Base-by-base conservation (phyloP, 345 rosid species). In the Laguncularia racemosa region DNA sequence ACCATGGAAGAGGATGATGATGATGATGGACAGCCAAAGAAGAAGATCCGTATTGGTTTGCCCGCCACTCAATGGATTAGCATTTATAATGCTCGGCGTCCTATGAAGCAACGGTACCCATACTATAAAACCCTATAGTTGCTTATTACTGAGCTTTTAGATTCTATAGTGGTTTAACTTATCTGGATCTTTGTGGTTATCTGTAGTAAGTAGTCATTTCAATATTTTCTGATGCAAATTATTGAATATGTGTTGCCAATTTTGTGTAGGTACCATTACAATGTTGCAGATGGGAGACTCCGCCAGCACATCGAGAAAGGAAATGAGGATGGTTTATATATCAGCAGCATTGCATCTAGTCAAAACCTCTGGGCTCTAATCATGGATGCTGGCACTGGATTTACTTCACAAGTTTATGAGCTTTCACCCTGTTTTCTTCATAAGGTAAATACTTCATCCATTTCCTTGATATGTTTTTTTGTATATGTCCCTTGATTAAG, bases 61-160 rank as follows among this genome's bases (percentile, higher is more conserved):
- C 77, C 87, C 18, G 80, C 84, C 53, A 69, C 80, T n/a, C 87
- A 82, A 23, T 79, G 87, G 87, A 74, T 76, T 51, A 76, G 75
- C 4, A 70, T 76, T 53, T 76, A 82, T 51, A 78, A 65, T 66
- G 75, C 80, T 2, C 68, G 75, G 55, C 63, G 68, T 67, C 76
- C 87, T 46, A 82, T 79, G 82, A 82, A 82, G 69, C 87, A 82
- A 53, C 68, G 84, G 82, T 79, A 67, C 18, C 8, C 33, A 16
- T 46, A 44, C 17, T 19, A 13, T 46, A 56, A 13, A 48, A 44
- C 33, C 48, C 38, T 52, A 23, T 17, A n/a, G 17, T 49, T 58
- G 0, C 5, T 3, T 23, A 23, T 23, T 23, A 23, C 28, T n/a
- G n/a, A n/a, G n/a, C n/a, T n/a, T n/a, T 16, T 23, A 17, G 8